These are phyloP conservation scores for Leccinum disarticulatum DNA, from an alignment of 768 basidiomycete genomes.

Conservation along the genomic window DNA sequence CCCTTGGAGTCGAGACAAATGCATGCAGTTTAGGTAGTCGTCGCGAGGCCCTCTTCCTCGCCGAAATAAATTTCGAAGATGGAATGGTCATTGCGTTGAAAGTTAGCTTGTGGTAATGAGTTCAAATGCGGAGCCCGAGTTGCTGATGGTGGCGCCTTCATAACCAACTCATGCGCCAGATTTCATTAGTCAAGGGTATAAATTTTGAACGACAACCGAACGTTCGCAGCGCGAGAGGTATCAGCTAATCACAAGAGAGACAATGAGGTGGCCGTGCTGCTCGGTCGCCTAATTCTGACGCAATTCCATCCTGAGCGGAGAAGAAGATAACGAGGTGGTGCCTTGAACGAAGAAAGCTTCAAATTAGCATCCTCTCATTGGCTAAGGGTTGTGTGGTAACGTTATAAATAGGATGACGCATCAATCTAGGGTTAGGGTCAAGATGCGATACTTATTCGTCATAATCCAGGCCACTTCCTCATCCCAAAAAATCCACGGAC, in stretches of 20 bases:
- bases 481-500: not conserved
- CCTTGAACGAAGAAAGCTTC: conserved; percentile 1
- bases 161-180: not conserved
- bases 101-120: not conserved
- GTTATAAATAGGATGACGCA: not conserved
- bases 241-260: not conserved
- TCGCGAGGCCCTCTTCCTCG: too few relatives aligned
- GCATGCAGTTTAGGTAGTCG: not conserved
- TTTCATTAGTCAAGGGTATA: not conserved
- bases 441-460: not conserved
- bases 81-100: not conserved
- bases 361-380: conserved; percentile 19
- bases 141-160: not conserved
- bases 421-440: conserved; percentile 17
- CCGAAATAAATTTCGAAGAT: too few relatives aligned
- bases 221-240: not conserved
- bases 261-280: not conserved
- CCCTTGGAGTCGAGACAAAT: not conserved
- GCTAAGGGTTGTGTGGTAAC: not conserved
- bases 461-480: not conserved
- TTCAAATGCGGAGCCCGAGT: not conserved
- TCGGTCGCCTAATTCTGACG: not conserved
- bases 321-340: not conserved
- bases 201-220: not conserved
- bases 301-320: not conserved